phyloP scores from a whole-genome alignment of 345 rosid genomes.

The Rubroshorea leprosula region DNA sequence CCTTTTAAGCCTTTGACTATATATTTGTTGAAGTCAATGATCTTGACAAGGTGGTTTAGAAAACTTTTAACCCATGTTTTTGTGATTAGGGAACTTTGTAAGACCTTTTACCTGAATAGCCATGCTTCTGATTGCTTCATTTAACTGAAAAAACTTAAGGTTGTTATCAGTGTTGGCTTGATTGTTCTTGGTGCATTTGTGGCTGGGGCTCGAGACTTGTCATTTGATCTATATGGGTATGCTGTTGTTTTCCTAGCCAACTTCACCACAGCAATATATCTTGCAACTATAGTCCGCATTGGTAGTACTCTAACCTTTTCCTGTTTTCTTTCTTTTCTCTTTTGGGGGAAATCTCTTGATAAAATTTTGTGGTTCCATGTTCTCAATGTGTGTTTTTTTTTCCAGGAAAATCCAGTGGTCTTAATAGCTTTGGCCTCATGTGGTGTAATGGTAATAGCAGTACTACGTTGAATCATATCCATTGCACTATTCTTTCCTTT shows the following conservation, averaged over 20 bases:
- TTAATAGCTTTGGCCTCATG: slow-evolving; percentile 98
- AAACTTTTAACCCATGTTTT: too few relatives aligned
- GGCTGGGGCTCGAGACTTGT: slow-evolving; percentile 96
- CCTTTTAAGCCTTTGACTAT: too few relatives aligned
- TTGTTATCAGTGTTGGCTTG: slow-evolving; percentile 78
- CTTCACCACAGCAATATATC: slow-evolving; percentile 84
- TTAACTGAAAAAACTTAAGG: slow-evolving; percentile 42
- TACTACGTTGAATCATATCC: slow-evolving; percentile 13
- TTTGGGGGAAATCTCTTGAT: not conserved
- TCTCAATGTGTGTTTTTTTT: slow-evolving; percentile 20
- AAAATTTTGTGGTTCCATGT: too few relatives aligned
- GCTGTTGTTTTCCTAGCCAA: slow-evolving; percentile 82
- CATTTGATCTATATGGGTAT: slow-evolving; percentile 89
- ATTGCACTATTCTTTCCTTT: not conserved
- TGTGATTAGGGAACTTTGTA: slow-evolving; percentile 6
- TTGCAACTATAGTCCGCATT: slow-evolving; percentile 79
- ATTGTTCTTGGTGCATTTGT: slow-evolving; percentile 82
- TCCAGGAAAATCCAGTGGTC: slow-evolving; percentile 93
- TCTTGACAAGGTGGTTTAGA: too few relatives aligned
- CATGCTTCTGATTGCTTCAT: slow-evolving; percentile 30
- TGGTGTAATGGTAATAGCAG: slow-evolving; percentile 84
- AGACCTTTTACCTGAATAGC: slow-evolving; percentile 12
- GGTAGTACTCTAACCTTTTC: slow-evolving; percentile 40
- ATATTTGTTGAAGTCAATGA: too few relatives aligned
- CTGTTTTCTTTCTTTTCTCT: slow-evolving; percentile 3